Conservation (phyloP, 176 grass and related monocot genomes). For the Ensete glaucum region DNA sequence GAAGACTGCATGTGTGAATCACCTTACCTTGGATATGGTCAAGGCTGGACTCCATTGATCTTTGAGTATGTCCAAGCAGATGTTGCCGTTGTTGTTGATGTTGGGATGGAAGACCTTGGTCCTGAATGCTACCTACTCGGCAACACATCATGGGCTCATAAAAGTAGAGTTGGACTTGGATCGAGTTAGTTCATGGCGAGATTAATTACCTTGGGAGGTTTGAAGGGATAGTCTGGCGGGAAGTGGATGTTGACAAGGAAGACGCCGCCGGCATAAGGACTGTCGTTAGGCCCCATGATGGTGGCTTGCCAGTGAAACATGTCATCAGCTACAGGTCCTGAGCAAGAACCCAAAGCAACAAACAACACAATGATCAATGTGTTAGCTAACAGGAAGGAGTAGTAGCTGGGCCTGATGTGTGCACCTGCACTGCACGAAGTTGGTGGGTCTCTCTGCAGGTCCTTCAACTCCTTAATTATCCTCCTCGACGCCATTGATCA, state of each 20-base stretch:
- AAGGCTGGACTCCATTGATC: conserved; percentile 5
- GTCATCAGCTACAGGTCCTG: not conserved
- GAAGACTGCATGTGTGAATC: too few relatives aligned
- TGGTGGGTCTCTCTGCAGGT: conserved; percentile 1
- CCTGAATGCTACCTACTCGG: not conserved
- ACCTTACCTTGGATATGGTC: conserved; percentile 1
- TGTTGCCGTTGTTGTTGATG: conserved; percentile 3
- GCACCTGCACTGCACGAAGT: not conserved
- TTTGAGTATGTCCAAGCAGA: conserved; percentile 5
- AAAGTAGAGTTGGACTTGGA: not conserved
- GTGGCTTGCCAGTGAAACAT: conserved; percentile 3
- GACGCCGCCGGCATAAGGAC: not conserved
- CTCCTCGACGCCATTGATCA: not conserved
- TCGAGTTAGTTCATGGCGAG: not conserved
- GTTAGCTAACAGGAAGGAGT: too few relatives aligned
- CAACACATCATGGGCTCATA: not conserved
- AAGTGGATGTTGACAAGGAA: not conserved
- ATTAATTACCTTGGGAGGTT: not conserved
- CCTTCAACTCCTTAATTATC: not conserved
- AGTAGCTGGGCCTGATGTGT: too few relatives aligned
- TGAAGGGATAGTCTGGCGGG: conserved; percentile 1
- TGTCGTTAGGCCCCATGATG: conserved; percentile 4
- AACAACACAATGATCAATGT: too few relatives aligned
- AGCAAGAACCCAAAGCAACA: too few relatives aligned
- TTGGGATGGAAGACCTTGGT: conserved; percentile 8